These are phyloP conservation scores for Aechmea fasciata DNA, from an alignment of 176 grass and related monocot genomes.

Conservation along the genomic window DNA sequence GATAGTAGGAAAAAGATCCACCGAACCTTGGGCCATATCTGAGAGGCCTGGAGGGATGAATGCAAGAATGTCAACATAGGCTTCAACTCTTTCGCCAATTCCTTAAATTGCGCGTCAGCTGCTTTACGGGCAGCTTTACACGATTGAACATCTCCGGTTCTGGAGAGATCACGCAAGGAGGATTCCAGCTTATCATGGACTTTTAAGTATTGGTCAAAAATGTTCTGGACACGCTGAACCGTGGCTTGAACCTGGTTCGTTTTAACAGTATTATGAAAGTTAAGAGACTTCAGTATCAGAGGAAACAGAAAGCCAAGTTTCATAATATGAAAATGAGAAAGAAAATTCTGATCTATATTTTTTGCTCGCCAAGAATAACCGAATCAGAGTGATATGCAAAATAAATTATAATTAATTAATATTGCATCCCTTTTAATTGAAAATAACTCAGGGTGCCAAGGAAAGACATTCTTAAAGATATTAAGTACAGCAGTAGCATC, in stretches of 20 bases:
- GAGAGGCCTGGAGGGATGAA: conserved; percentile 64
- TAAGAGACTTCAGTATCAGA: neutral
- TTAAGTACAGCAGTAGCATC: too few relatives aligned
- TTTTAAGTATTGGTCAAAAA: conserved; percentile 57
- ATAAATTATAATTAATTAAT: too few relatives aligned
- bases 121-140: conserved; percentile 85
- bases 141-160: conserved; percentile 66
- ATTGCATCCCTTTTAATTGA: too few relatives aligned
- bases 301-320: neutral
- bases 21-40: conserved; percentile 86
- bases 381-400: too few relatives aligned
- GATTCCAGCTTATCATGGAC: conserved; percentile 77
- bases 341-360: neutral
- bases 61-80: conserved; percentile 57
- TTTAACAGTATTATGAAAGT: neutral
- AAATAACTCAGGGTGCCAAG: too few relatives aligned
- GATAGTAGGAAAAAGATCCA: conserved; percentile 1
- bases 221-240: conserved; percentile 59
- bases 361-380: neutral
- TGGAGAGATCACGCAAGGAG: conserved; percentile 73
- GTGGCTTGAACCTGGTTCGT: conserved; percentile 55
- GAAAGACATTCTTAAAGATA: too few relatives aligned
- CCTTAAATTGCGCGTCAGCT: conserved; percentile 83
- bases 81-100: conserved; percentile 75
- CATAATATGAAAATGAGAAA: neutral